Conservation (phyloP, 1,284 basidiomycete genomes). For the Ceratobasidium sp. region DNA sequence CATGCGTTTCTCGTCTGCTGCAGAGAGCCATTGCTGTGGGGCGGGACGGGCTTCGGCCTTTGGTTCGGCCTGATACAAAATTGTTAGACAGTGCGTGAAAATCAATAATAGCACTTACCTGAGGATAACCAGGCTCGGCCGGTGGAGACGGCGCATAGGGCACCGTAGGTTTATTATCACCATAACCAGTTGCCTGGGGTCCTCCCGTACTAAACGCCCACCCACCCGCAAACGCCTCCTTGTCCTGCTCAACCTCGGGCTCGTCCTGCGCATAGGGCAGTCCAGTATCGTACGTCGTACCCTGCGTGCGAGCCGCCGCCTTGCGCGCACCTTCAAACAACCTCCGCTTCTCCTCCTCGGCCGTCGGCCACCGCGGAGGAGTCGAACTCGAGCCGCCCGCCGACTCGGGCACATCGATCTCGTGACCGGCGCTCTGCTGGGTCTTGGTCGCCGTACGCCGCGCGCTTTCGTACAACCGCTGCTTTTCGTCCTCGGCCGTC, state of each 20-base stretch:
- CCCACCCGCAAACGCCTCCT: not conserved
- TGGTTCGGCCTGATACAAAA: not conserved
- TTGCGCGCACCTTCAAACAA: conserved; percentile 27
- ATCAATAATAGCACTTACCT: not conserved
- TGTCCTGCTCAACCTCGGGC: not conserved
- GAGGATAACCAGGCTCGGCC: conserved; percentile 3
- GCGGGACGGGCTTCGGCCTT: conserved; percentile 1
- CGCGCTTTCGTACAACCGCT: conserved; percentile 65
- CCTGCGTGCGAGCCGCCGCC: conserved; percentile 16
- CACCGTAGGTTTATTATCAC: not conserved
- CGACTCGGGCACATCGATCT: conserved; percentile 3
- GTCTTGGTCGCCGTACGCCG: conserved; percentile 62
- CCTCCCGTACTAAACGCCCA: conserved; percentile 12
- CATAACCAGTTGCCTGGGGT: not conserved
- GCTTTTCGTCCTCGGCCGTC: conserved; percentile 75
- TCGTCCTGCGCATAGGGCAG: conserved; percentile 5
- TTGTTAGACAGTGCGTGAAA: not conserved
- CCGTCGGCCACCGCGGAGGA: conserved; percentile 36
- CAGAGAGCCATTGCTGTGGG: conserved; percentile 40
- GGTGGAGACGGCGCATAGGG: not conserved
- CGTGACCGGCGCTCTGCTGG: conserved; percentile 45
- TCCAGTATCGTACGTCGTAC: not conserved
- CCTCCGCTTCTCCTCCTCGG: conserved; percentile 41
- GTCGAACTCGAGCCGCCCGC: not conserved
- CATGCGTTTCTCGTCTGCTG: conserved; percentile 48